Conservation (phyloP, 1,284 basidiomycete genomes). For the Hemileia vastatrix region DNA sequence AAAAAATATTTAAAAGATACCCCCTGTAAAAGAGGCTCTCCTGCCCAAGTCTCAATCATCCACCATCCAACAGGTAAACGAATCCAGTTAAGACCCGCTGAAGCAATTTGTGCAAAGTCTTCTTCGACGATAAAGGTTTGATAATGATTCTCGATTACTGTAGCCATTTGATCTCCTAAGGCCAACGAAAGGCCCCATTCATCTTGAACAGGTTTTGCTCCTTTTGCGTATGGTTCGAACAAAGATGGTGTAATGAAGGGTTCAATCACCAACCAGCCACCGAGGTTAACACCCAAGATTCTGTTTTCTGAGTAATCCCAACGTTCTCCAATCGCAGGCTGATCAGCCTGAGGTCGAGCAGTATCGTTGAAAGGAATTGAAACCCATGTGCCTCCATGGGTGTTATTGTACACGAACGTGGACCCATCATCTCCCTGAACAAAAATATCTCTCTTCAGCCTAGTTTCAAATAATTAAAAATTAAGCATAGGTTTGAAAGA, state of each 20-base stretch:
- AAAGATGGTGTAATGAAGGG: slow-evolving; percentile 57
- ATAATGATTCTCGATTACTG: slow-evolving; percentile 58
- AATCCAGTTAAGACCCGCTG: slow-evolving; percentile 61
- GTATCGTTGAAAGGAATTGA: slow-evolving; percentile 64
- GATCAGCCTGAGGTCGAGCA: slow-evolving; percentile 52
- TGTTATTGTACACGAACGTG: slow-evolving; percentile 21
- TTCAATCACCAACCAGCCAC: slow-evolving; percentile 83
- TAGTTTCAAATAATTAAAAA: not conserved
- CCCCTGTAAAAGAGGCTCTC: slow-evolving; percentile 69
- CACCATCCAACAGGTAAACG: slow-evolving; percentile 53
- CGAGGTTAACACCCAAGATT: slow-evolving; percentile 62
- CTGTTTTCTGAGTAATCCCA: slow-evolving; percentile 34
- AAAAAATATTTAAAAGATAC: slow-evolving; percentile 70
- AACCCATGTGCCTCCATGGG: slow-evolving; percentile 43
- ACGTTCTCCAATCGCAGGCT: slow-evolving; percentile 31
- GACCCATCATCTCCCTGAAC: slow-evolving; percentile 16
- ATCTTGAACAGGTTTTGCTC: slow-evolving; percentile 52
- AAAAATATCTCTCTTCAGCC: not conserved
- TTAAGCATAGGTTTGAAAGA: not conserved
- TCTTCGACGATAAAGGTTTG: slow-evolving; percentile 69
- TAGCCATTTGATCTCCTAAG: slow-evolving; percentile 56
- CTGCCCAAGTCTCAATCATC: slow-evolving; percentile 65
- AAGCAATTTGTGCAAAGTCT: slow-evolving; percentile 82
- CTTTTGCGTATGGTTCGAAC: slow-evolving; percentile 36
- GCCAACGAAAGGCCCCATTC: slow-evolving; percentile 63